A percentile compares a stretch with the other conserved stretches of the same genome.
Evolutionary conservation across 2,329 filamentous ascomycete species (phyloP).

Genomic region (Colletotrichum paranaense): DNA sequence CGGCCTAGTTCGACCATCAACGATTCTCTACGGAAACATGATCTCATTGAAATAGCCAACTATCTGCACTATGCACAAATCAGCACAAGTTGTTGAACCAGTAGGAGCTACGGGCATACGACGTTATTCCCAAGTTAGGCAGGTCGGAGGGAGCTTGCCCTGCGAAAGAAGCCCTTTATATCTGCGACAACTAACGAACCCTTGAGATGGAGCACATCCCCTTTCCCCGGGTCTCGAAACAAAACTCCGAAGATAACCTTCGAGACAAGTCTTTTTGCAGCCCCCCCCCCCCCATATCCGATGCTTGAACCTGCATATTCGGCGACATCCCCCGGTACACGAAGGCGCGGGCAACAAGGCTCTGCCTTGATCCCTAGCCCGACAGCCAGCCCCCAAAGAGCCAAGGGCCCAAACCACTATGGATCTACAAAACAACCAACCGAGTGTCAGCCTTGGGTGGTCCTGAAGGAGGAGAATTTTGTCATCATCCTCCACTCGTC

Average conservation of each 20-base stretch:
- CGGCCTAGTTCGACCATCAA: neutral
- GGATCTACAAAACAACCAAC: constrained; percentile 7
- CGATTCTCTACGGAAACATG: neutral
- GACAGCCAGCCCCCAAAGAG: neutral
- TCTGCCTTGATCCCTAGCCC: neutral
- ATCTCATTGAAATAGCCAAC: neutral
- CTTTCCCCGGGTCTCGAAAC: constrained; percentile 13
- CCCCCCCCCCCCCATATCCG: neutral
- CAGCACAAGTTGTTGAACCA: neutral
- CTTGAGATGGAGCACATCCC: neutral
- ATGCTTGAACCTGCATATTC: constrained; percentile 27
- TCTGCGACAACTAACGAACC: constrained; percentile 25
- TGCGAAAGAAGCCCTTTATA: constrained; percentile 1
- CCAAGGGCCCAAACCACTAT: neutral
- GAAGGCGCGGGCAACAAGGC: neutral
- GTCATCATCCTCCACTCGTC: constrained; percentile 22
- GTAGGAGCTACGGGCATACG: neutral
- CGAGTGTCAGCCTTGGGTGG: constrained; percentile 7
- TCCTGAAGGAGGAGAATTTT: neutral
- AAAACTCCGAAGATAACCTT: constrained; percentile 33
- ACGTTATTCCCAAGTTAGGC: constrained; percentile 19
- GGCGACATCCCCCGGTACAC: constrained; percentile 8
- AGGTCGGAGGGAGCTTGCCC: neutral
- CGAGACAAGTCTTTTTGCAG: constrained; percentile 8
- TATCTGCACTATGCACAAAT: neutral